These are phyloP conservation scores for Neurospora sublineolata DNA, from an alignment of 495 filamentous ascomycete genomes.

Conservation along the genomic window DNA sequence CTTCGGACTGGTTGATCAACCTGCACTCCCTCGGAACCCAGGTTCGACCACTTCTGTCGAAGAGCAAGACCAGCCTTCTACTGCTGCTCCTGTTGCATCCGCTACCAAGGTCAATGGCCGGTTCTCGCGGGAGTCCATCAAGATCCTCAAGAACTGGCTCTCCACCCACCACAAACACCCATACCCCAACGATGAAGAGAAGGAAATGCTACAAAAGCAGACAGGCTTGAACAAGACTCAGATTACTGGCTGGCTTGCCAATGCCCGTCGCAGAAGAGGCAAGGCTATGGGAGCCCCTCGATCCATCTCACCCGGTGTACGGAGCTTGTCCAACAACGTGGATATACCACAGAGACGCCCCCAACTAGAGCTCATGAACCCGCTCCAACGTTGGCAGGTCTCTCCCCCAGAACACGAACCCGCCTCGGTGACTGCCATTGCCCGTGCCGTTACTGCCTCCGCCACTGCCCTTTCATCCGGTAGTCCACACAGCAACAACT, in stretches of 20 bases:
- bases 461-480: conserved; percentile 38
- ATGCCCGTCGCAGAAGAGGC: conserved; percentile 58
- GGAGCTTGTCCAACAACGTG: conserved; percentile 45
- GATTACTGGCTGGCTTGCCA: conserved; percentile 80
- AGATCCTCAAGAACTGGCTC: conserved; percentile 69
- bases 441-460: conserved; percentile 56
- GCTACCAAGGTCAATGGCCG: conserved; percentile 43
- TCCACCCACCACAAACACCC: conserved; percentile 62
- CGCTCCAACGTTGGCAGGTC: conserved; percentile 74
- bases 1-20: conserved; percentile 31
- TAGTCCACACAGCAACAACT: conserved; percentile 34
- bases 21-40: conserved; percentile 1
- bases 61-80: conserved; percentile 26
- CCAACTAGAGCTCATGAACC: conserved; percentile 57
- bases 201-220: conserved; percentile 55
- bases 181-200: conserved; percentile 73
- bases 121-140: conserved; percentile 61
- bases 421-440: conserved; percentile 67
- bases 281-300: conserved; percentile 50
- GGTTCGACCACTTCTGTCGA: conserved; percentile 20
- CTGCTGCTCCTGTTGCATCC: conserved; percentile 33
- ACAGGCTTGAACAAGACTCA: conserved; percentile 68
- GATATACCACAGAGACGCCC: conserved; percentile 49
- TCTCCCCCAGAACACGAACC: conserved; percentile 84
- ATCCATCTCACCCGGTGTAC: conserved; percentile 46